These are phyloP conservation scores for Colletotrichum simmondsii DNA, from an alignment of 2,329 filamentous ascomycete genomes.

Conservation along the genomic window DNA sequence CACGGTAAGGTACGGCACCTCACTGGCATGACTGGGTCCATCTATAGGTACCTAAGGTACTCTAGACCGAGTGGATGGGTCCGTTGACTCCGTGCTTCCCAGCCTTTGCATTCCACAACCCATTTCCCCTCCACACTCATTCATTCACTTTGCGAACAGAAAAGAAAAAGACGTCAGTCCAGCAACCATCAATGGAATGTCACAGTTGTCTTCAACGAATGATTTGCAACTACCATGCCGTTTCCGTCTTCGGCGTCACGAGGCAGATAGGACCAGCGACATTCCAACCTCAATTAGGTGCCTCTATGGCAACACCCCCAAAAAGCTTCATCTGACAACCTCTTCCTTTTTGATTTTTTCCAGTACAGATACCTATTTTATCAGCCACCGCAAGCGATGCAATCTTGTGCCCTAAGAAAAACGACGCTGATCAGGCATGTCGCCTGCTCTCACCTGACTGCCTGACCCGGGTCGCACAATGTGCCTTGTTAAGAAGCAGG, in stretches of 20 bases:
- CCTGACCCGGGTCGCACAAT: slow-evolving; percentile 16
- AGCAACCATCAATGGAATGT: not conserved
- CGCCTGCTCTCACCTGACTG: slow-evolving; percentile 9
- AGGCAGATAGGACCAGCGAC: slow-evolving; percentile 14
- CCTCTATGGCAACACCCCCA: not conserved
- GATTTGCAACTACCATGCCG: not conserved
- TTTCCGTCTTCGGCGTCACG: not conserved
- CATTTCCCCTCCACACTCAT: not conserved
- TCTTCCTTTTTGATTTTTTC: not conserved
- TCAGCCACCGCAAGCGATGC: not conserved
- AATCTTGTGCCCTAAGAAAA: not conserved
- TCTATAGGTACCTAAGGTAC: not conserved
- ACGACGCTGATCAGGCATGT: slow-evolving; percentile 5
- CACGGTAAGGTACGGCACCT: not conserved
- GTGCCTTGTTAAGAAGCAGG: slow-evolving; percentile 20
- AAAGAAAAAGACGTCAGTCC: slow-evolving; percentile 2
- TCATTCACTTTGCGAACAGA: not conserved
- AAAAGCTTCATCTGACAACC: slow-evolving; percentile 19
- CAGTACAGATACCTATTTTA: not conserved
- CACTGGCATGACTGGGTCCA: not conserved
- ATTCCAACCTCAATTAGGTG: not conserved
- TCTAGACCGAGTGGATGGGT: not conserved
- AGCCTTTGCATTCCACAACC: not conserved
- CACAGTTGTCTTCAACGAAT: slow-evolving; percentile 1
- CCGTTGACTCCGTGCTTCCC: slow-evolving; percentile 12